Percentiles rank a stretch among this genome's conserved stretches.
Evolutionary conservation across 139 green algal genomes (phyloP).

Genomic region (Coccomyxa sp.): DNA sequence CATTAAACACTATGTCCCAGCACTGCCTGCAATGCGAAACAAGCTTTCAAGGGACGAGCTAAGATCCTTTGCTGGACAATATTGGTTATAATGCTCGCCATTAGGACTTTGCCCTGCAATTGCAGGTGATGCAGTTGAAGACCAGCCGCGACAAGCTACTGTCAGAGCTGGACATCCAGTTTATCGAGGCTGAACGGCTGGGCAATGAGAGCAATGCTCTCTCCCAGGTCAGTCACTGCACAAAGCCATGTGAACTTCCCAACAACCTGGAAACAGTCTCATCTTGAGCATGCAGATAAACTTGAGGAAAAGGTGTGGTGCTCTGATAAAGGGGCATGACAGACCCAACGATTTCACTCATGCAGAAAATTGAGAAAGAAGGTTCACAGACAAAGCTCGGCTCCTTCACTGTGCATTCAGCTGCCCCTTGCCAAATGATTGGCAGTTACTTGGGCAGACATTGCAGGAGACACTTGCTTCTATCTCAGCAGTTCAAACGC

Average conservation of each 20-base stretch:
- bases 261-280: neutral
- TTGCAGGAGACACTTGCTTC: neutral
- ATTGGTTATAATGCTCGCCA: neutral
- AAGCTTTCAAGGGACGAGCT: neutral
- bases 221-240: slow-evolving; percentile 20
- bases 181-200: slow-evolving; percentile 53
- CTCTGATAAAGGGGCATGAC: neutral
- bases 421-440: no score
- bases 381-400: neutral
- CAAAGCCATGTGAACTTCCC: neutral
- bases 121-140: slow-evolving; percentile 49
- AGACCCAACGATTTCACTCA: neutral
- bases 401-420: no score
- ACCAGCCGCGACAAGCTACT: slow-evolving; percentile 55
- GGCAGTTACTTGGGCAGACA: neutral
- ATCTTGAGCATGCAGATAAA: neutral
- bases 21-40: neutral
- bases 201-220: slow-evolving; percentile 33
- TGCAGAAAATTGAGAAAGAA: neutral
- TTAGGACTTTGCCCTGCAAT: neutral
- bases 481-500: no score
- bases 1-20: no score
- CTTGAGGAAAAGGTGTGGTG: neutral
- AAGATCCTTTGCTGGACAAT: neutral
- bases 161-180: slow-evolving; percentile 53